Conservation (phyloP, 805 yeast species). For the Lachancea sp. region DNA sequence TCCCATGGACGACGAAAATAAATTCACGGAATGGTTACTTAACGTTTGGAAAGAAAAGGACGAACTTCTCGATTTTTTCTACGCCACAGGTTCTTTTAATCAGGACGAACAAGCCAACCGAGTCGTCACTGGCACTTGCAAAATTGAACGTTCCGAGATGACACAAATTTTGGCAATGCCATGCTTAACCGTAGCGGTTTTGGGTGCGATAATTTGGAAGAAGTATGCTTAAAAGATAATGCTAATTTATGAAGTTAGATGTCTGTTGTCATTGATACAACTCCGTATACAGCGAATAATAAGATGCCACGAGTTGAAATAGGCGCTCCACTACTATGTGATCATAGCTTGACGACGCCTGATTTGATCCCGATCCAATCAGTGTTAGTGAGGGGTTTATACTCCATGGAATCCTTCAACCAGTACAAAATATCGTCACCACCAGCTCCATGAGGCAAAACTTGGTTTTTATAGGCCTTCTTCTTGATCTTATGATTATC, state of each 20-base stretch:
- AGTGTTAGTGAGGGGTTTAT: conserved; percentile 48
- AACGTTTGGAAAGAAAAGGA: conserved; percentile 77
- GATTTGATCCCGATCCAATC: conserved; percentile 45
- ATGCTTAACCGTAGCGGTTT: conserved; percentile 5
- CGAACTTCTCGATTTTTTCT: conserved; percentile 54
- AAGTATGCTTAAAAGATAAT: conserved; percentile 1
- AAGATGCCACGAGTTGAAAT: not conserved
- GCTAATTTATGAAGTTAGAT: conserved; percentile 1
- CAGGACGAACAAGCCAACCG: conserved; percentile 15
- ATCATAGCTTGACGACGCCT: conserved; percentile 24
- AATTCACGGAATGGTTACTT: conserved; percentile 72
- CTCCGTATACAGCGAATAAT: not conserved
- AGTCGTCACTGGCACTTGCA: conserved; percentile 20
- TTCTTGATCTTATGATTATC: conserved; percentile 82
- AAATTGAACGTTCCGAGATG: conserved; percentile 17
- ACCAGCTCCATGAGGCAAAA: conserved; percentile 57
- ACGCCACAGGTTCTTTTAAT: conserved; percentile 47
- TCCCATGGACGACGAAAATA: conserved; percentile 48
- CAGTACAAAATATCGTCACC: conserved; percentile 64
- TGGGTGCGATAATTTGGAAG: not conserved
- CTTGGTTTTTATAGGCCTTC: conserved; percentile 59
- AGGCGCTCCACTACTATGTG: not conserved
- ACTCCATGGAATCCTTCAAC: conserved; percentile 47
- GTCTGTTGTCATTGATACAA: not conserved
- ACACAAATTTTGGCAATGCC: conserved; percentile 17